phyloP scores from a whole-genome alignment of 257 asterid genomes.

The Nicotiana attenuata region DNA sequence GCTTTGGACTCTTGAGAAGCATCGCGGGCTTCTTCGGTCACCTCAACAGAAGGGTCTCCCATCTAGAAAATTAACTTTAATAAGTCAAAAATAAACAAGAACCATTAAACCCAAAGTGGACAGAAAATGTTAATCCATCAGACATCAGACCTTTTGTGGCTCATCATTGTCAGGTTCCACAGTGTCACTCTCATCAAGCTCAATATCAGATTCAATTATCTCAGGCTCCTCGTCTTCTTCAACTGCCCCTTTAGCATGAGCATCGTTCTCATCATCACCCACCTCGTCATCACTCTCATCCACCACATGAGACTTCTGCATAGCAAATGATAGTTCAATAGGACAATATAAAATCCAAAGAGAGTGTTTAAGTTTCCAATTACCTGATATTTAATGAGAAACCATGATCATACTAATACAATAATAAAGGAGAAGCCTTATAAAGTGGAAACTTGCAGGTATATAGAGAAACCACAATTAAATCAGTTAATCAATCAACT shows the following conservation, averaged over 20 bases:
- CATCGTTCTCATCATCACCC: constrained; percentile 40
- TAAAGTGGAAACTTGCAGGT: not conserved
- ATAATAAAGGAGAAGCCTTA: not conserved
- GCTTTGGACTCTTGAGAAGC: constrained; percentile 86
- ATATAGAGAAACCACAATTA: not conserved
- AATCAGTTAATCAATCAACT: not conserved
- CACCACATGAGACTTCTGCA: constrained; percentile 50
- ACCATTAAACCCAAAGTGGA: not conserved
- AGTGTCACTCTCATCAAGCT: constrained; percentile 72
- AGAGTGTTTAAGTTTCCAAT: not conserved
- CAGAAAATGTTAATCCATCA: not conserved
- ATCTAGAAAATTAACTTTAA: constrained; percentile 36
- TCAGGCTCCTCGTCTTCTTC: constrained; percentile 83
- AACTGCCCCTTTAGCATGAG: constrained; percentile 23
- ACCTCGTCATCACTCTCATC: constrained; percentile 74
- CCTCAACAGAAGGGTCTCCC: constrained; percentile 85
- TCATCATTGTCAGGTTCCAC: constrained; percentile 85
- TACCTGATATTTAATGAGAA: not conserved
- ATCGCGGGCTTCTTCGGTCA: constrained; percentile 80
- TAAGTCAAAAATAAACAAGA: not conserved
- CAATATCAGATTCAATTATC: constrained; percentile 79
- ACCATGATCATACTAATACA: not conserved
- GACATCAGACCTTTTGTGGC: constrained; percentile 62
- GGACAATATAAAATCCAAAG: not conserved
- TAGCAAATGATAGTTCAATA: not conserved